Evolutionary conservation across 2,329 filamentous ascomycete species (phyloP), one percentile per base, ranked within the genome.

Genomic region (Penicillium polonicum): DNA sequence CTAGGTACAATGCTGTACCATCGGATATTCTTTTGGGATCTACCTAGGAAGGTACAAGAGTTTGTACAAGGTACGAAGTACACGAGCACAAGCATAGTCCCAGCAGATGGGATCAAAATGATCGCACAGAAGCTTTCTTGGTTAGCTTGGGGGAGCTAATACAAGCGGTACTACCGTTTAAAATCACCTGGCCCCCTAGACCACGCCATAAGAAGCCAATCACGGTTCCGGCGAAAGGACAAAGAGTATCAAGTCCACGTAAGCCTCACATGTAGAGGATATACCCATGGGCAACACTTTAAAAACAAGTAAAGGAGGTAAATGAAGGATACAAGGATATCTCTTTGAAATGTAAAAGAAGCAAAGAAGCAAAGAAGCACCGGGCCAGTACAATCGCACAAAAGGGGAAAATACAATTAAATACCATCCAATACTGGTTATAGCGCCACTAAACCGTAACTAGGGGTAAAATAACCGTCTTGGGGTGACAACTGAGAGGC

Each of bases 391-490:
- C 15, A 39, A 29, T 29, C 36, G 21, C 49, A 44, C n/a, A 35
- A 27, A 35, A 43, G 38, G 25, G 52, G 4, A 31, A 45, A 12
- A 50, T 57, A 54, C 49, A 9, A 15, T 23, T 2, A 9, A 27
- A 52, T 45, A 58, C 57, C 35, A 44, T 43, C 55, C 38, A 44
- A 55, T 60, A 61, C 58, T 29, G 3, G 23, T 12, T 41, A 38
- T 21, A 48, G 33, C 57, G 59, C 59, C 60, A 60, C 55, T 48
- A n/a, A 29, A 52, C 48, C 51, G 58, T 57, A 59, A 44, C 51
- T 43, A 41, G 58, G 58, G 60, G 54, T 58, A 65, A 68, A 68
- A 60, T 64, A 69, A 66, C 70, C 60, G 62, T 67, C 59, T 60
- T 55, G 46, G 57, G 48, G 59, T 65, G 58, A 68, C 65, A 59